phyloP scores from a whole-genome alignment of 1,139 yeast species.

The Yueomyces sp. region DNA sequence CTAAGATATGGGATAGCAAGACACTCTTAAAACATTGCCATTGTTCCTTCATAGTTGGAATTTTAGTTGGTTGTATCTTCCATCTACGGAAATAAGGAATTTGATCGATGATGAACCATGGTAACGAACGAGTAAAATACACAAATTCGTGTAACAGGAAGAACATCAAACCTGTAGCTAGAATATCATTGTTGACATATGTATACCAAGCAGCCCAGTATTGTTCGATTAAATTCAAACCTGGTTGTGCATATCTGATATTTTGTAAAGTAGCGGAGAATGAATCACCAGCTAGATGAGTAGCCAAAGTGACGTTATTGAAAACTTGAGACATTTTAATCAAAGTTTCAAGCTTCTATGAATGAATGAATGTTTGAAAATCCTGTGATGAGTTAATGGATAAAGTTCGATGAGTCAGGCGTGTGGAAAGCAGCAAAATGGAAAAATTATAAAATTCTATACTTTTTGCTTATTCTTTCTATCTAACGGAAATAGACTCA shows the following conservation, averaged over 20 bases:
- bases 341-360: constrained; percentile 36
- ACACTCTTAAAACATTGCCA: constrained; percentile 84
- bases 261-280: constrained; percentile 24
- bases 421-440: too few species aligned
- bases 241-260: constrained; percentile 26
- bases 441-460: too few species aligned
- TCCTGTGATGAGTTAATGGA: too few species aligned
- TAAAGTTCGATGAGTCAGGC: too few species aligned
- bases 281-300: constrained; percentile 18
- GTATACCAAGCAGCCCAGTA: constrained; percentile 71
- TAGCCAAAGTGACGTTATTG: constrained; percentile 16
- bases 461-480: too few species aligned
- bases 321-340: constrained; percentile 18
- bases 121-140: constrained; percentile 74
- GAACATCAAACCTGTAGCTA: constrained; percentile 73
- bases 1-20: constrained; percentile 68
- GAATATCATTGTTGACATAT: constrained; percentile 57
- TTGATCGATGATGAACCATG: constrained; percentile 69
- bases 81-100: constrained; percentile 61
- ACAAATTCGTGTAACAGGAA: constrained; percentile 62
- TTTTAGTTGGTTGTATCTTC: constrained; percentile 68
- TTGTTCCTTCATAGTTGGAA: constrained; percentile 69
- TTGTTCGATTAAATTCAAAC: constrained; percentile 37
- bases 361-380: not conserved
- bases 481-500: too few species aligned